phyloP scores from a whole-genome alignment of 805 yeast genomes.

The Metschnikowia gelsemii region DNA sequence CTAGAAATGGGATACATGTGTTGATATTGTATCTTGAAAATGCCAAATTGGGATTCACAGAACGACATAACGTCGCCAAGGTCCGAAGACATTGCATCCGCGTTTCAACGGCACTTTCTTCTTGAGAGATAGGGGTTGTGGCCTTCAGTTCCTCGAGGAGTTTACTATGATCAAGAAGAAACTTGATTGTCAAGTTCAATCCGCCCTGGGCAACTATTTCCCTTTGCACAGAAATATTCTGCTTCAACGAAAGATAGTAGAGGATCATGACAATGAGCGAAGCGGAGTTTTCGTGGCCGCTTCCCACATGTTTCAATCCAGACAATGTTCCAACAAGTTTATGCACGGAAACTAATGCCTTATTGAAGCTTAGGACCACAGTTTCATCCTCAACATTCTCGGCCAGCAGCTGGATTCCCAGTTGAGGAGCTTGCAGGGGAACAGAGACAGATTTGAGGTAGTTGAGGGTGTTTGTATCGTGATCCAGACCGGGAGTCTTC shows the following conservation, averaged over 20 bases:
- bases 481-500: conserved; percentile 24
- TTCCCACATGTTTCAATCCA: conserved; percentile 5
- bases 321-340: conserved; percentile 19
- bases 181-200: conserved; percentile 38
- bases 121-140: conserved; percentile 1
- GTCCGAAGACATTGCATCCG: conserved; percentile 38
- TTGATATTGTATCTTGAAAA: conserved; percentile 41
- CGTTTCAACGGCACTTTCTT: conserved; percentile 16
- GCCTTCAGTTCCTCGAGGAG: conserved; percentile 21
- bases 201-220: conserved; percentile 50
- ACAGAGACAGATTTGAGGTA: conserved; percentile 35
- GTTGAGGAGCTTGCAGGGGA: too few relatives aligned
- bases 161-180: conserved; percentile 31
- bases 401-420: too few relatives aligned
- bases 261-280: conserved; percentile 28
- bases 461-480: conserved; percentile 35
- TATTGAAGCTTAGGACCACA: conserved; percentile 33
- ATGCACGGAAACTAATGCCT: conserved; percentile 27
- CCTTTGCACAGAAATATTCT: conserved; percentile 25
- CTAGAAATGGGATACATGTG: conserved; percentile 49
- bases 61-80: conserved; percentile 45
- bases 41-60: conserved; percentile 42
- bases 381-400: conserved; percentile 24
- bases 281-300: conserved; percentile 7
- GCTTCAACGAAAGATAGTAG: conserved; percentile 33